phyloP scores from a whole-genome alignment of 345 rosid genomes.

The Lumnitzera littorea region DNA sequence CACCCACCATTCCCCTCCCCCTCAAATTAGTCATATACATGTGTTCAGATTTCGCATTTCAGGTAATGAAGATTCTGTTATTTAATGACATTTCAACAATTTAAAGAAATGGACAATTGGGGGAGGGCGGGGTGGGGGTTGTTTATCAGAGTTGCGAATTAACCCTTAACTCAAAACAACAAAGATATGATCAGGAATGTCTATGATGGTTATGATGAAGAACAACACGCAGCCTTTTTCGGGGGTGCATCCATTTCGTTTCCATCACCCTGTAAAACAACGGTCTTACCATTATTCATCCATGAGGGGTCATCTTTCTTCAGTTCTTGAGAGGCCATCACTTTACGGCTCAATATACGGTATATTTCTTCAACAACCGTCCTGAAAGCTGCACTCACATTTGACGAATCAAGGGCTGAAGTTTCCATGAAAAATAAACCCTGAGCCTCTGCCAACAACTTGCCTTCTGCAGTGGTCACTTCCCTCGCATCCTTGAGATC shows the following conservation, averaged over 20 bases:
- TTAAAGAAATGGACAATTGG: conserved; percentile 20
- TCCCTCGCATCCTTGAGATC: conserved; percentile 94
- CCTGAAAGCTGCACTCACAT: conserved; percentile 82
- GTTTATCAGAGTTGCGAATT: conserved; percentile 1
- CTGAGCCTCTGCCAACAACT: conserved; percentile 76
- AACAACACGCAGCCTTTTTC: conserved; percentile 61
- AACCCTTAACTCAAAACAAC: neutral
- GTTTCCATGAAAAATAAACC: conserved; percentile 94
- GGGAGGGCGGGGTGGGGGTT: conserved; percentile 3
- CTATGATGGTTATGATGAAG: conserved; percentile 5
- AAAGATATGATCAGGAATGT: conserved; percentile 8
- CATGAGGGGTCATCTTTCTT: conserved; percentile 53
- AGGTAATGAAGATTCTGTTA: too few species aligned
- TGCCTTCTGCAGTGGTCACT: conserved; percentile 80
- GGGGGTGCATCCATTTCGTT: conserved; percentile 17
- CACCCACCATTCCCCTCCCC: too few species aligned
- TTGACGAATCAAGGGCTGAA: conserved; percentile 91
- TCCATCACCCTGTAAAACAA: conserved; percentile 44
- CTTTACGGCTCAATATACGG: conserved; percentile 83
- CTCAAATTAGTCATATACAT: too few species aligned
- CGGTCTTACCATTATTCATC: conserved; percentile 60
- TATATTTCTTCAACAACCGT: conserved; percentile 91
- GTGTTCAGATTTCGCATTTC: too few species aligned
- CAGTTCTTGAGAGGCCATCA: conserved; percentile 68
- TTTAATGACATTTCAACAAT: conserved; percentile 9